These are phyloP conservation scores for Athelia sp. DNA, from an alignment of 1,284 basidiomycete genomes.

Conservation along the genomic window DNA sequence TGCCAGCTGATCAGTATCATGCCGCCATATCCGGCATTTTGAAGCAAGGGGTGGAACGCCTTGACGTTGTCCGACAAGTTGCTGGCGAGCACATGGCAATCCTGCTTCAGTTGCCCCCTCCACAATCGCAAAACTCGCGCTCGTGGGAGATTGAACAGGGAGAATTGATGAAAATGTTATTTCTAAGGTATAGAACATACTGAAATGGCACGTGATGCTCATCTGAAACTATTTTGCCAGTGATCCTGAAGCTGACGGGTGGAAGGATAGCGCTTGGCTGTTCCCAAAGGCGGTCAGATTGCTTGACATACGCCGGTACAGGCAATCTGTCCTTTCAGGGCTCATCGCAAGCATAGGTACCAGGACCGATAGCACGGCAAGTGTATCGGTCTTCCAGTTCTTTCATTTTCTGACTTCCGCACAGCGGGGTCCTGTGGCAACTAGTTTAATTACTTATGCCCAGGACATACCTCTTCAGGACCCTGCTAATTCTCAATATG, in stretches of 20 bases:
- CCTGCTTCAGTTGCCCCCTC: slow-evolving; percentile 42
- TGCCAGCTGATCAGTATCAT: slow-evolving; percentile 57
- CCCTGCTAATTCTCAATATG: slow-evolving; percentile 29
- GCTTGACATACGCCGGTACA: slow-evolving; percentile 59
- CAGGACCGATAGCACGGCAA: slow-evolving; percentile 77
- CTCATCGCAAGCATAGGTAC: slow-evolving; percentile 75
- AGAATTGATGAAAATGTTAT: slow-evolving; percentile 44
- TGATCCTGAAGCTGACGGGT: slow-evolving; percentile 36
- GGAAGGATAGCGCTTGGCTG: slow-evolving; percentile 68
- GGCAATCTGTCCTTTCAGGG: slow-evolving; percentile 62
- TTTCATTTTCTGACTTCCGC: slow-evolving; percentile 10
- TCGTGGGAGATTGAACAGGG: slow-evolving; percentile 47
- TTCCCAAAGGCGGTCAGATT: slow-evolving; percentile 70
- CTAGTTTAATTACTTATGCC: slow-evolving; percentile 56
- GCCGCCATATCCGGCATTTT: slow-evolving; percentile 63
- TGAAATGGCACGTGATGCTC: too few species aligned
- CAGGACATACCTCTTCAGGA: slow-evolving; percentile 40
- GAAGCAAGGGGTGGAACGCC: slow-evolving; percentile 87
- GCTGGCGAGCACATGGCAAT: slow-evolving; percentile 62
- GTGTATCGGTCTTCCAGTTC: slow-evolving; percentile 20
- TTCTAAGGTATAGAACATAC: slow-evolving; percentile 36
- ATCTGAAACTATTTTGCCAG: too few species aligned
- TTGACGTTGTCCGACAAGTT: slow-evolving; percentile 84
- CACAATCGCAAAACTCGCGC: slow-evolving; percentile 31
- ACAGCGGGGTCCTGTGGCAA: slow-evolving; percentile 68